Evolutionary conservation across 2,329 filamentous ascomycete species (phyloP), one percentile per base, ranked within the genome.

Genomic region (Epichloe amarillans): DNA sequence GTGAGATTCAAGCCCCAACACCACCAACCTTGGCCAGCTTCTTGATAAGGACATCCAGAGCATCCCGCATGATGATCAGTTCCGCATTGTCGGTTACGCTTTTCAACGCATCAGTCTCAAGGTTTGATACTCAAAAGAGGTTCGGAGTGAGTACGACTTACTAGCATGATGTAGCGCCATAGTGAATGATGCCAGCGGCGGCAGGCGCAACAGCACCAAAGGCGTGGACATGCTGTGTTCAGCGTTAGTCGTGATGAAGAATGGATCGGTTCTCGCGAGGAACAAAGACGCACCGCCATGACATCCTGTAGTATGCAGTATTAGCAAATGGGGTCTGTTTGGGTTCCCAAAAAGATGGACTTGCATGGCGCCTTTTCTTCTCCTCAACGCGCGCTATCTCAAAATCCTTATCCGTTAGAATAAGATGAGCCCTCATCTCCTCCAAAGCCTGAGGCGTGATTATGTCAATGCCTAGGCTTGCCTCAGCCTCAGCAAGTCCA

Each of bases 111-210:
- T 26, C 26, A 26, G 26, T 10, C 7, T 10, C 8, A 30, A 30
- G 26, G 26, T 30, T 30, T 10, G 0, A 30, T 30, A 10, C 26
- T 30, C 26, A 30, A 30, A 30, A 1, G 3, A 30, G 7, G 7
- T 30, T 30, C 7, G 8, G 8, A 8, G 7, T 10, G 7, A 30
- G 8, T 3, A 1, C 0, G 26, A 30, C 26, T 30, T 30, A 30
- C 26, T 37, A 53, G 52, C 52, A 53, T n/a, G 41, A 51, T 14
- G 48, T 50, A 7, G 47, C 51, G 23, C 83, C 84, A 65, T 77
- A 81, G 65, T 95, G 89, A 53, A 95, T 91, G 58, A 93, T 86
- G 36, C 86, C 86, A 14, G 85, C 86, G 10, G 88, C 88, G 36
- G 79, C 83, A 1, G 87, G 87, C 3, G 86, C 86, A 53, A 76